A percentile compares a stretch with the other conserved stretches of the same genome.
Conservation (phyloP, 208 protist species). For the Leishmania gerbilli region DNA sequence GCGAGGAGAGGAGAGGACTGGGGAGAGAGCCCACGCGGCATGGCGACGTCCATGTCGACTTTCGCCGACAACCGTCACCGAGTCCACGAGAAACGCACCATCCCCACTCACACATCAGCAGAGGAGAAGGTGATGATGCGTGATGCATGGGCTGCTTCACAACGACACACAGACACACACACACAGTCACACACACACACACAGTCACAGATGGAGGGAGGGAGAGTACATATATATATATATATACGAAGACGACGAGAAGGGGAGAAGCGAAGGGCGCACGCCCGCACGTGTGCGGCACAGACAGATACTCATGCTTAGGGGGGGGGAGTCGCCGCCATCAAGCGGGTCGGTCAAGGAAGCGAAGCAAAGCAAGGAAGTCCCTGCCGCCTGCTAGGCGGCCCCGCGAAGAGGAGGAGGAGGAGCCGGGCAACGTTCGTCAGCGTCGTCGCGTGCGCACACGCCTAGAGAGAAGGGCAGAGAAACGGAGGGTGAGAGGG, state of each 20-base stretch:
- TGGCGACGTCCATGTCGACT: background rate
- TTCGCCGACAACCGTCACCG: background rate
- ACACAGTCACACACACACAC: background rate
- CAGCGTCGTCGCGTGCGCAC: background rate
- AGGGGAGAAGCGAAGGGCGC: background rate
- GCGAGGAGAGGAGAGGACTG: background rate
- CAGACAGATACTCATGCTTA: background rate
- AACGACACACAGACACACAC: background rate
- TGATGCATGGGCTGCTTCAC: background rate
- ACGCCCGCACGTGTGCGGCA: background rate
- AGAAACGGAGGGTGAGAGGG: background rate
- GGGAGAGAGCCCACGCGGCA: background rate
- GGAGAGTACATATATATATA: background rate
- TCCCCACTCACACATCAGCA: background rate
- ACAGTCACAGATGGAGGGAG: background rate
- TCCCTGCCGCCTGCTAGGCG: background rate
- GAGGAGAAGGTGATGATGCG: background rate
- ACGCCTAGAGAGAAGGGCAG: background rate
- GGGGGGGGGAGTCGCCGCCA: background rate
- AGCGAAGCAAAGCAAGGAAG: background rate
- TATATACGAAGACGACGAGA: background rate
- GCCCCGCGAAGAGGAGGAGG: background rate
- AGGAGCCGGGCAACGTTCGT: background rate
- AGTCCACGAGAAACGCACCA: background rate
- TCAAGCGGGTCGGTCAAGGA: background rate